Base-by-base conservation (phyloP, 768 basidiomycete species). In the Boletus pseudopeckii region DNA sequence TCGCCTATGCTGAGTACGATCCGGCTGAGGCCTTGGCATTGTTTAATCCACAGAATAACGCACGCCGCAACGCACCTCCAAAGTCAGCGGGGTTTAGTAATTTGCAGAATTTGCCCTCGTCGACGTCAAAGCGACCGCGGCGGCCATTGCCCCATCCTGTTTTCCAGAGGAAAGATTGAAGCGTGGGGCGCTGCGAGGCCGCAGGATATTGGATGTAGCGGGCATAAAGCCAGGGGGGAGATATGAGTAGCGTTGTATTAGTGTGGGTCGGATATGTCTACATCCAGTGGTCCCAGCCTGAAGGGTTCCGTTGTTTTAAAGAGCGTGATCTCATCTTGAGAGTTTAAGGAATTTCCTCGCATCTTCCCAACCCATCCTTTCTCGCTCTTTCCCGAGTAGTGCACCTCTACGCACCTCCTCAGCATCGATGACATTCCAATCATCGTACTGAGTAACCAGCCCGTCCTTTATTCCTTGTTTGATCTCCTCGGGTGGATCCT, bases 391-490 rank as follows among this genome's bases (percentile, higher is more conserved):
- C 1, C 82, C 84, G 18, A 71, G 49, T 30, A 52, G 64, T 56
- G 72, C 69, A 0, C 91, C 92, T 44, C 80, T 71, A 49, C 76
- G 73, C 36, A 79, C 64, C 72, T 97, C 96, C 64, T 87, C 89
- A 28, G 67, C 74, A 64, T 94, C 84, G 5, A 96, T 76, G 62
- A 56, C 66, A 70, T 81, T 81, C 95, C 94, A 98, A 55, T 86
- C 84, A 26, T 71, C 69, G 65, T 93, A 91, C 44, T 77, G 74
- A 1, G 83, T 80, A 3, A 92, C 79, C 8, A 64, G 40, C 15
- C 74, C 73, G 28, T 66, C 73, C 62, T 55, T 58, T 46, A 79
- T 58, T 0, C 72, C 81, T 45, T 68, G 71, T 57, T 68, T 67
- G 15, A 83, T 77, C 59, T 77, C 81, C 54, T 57, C 61, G 2